Evolutionary conservation across 768 basidiomycete genomes (phyloP).

Genomic region (Cystobasidium onofrii): DNA sequence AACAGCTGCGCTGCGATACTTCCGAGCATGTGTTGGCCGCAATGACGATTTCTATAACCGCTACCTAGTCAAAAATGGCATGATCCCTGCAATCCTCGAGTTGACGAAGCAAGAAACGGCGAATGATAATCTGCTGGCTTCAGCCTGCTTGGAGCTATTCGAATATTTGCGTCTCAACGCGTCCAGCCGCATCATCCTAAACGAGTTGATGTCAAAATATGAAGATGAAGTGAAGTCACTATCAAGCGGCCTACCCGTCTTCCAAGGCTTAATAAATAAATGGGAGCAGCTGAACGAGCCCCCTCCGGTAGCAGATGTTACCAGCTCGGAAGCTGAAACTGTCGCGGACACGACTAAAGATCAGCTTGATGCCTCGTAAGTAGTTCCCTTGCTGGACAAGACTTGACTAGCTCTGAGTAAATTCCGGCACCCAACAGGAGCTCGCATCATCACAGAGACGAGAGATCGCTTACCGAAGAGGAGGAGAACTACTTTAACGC

Average conservation of each 20-base stretch:
- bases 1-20: conserved; percentile 82
- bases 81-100: conserved; percentile 60
- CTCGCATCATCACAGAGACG: neutral
- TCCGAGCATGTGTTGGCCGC: conserved; percentile 71
- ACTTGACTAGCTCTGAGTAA: neutral
- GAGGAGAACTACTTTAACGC: conserved; percentile 30
- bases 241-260: conserved; percentile 42
- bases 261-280: conserved; percentile 63
- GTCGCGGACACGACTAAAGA: neutral
- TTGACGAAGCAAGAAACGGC: conserved; percentile 54
- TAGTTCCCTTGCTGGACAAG: too few relatives aligned
- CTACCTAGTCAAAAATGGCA: conserved; percentile 74
- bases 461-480: conserved; percentile 7
- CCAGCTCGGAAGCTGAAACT: neutral
- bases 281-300: conserved; percentile 87
- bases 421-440: neutral
- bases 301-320: conserved; percentile 39
- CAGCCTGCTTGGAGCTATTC: conserved; percentile 91
- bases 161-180: conserved; percentile 78
- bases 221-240: neutral
- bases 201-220: neutral
- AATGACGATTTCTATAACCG: conserved; percentile 58
- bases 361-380: conserved; percentile 12
- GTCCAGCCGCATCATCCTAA: conserved; percentile 29
- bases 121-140: conserved; percentile 84